phyloP scores from a whole-genome alignment of 2,329 filamentous ascomycete species.

The Pseudovirgaria hyperparasitica region DNA sequence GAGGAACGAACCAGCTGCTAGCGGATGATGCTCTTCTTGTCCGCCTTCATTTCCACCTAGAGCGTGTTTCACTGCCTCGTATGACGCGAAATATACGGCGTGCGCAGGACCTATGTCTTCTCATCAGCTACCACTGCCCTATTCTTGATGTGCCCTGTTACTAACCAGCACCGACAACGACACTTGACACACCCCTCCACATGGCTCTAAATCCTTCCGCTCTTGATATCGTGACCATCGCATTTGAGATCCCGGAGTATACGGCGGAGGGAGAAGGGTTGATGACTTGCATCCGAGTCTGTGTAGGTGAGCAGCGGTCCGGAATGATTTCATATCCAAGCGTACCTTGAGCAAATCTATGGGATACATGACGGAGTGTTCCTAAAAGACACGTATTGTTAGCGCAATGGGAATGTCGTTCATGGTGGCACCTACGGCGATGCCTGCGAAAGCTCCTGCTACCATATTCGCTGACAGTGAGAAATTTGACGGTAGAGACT shows the following conservation, averaged over 20 bases:
- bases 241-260: constrained; percentile 83
- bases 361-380: constrained; percentile 98
- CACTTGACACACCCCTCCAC: constrained; percentile 94
- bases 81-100: constrained; percentile 96
- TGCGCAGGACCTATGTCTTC: constrained; percentile 67
- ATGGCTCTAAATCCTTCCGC: constrained; percentile 82
- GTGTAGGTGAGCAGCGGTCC: constrained; percentile 1
- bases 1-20: constrained; percentile 62
- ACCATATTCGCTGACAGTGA: constrained; percentile 89
- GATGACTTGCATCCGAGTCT: constrained; percentile 98
- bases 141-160: constrained; percentile 5
- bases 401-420: too few relatives aligned
- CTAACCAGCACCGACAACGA: constrained; percentile 82
- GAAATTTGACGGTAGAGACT: constrained; percentile 88
- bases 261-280: constrained; percentile 69
- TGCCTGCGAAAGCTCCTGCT: constrained; percentile 91
- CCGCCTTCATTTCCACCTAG: constrained; percentile 86
- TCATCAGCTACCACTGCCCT: constrained; percentile 13
- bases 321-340: constrained; percentile 3
- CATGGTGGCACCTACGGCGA: constrained; percentile 65
- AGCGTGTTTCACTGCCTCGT: constrained; percentile 90
- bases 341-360: constrained; percentile 93
- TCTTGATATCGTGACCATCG: constrained; percentile 81
- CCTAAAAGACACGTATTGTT: constrained; percentile 48
- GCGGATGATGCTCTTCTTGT: constrained; percentile 77